Base-by-base conservation (phyloP, 345 rosid species). In the Durio zibethinus region DNA sequence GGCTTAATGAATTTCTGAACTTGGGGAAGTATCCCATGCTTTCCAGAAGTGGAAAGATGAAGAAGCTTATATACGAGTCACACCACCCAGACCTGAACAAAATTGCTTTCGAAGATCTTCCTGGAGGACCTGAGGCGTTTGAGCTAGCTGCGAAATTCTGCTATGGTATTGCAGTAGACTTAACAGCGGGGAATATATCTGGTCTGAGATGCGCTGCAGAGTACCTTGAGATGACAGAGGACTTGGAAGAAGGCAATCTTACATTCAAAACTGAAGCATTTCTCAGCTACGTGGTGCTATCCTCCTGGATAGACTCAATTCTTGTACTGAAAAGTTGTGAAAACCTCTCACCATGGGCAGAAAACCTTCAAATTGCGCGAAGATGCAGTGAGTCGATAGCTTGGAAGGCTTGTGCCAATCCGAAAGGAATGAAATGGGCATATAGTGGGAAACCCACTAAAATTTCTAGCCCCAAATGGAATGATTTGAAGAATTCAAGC, bases 141-240 rank as follows among this genome's bases (percentile, higher is more conserved):
- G 98, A 92, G 85, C 88, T 96, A 35, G 99, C 97, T 0, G 94
- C 98, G 0, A 96, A 93, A 79, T 96, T 96, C 90, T 96, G 99
- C 78, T 96, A 96, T 66, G 97, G 99, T 25, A 88, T 93, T 74
- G 91, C 95, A 9, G 95, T 96, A 70, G 98, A 96, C 82, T 93
- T 96, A 68, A 93, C 93, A 18, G 97, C 99, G 66, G 87, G 89
- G 36, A 96, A 96, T 79, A 92, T 96, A 69, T 92, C 99, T 0
- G 97, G 97, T 53, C 82, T 96, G 8, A 84, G 99, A 76, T 93
- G 99, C 42, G 91, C 97, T 27, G 97, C 98, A 0, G 99, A 96
- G 97, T 92, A 89, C 78, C 89, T 96, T 20, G 99, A 96, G 82
- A 96, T 96, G 99, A 96, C 99, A n/a, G 99, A 96, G 85, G 99